phyloP scores from a whole-genome alignment of 257 asterid species.

The Primulina tabacum region DNA sequence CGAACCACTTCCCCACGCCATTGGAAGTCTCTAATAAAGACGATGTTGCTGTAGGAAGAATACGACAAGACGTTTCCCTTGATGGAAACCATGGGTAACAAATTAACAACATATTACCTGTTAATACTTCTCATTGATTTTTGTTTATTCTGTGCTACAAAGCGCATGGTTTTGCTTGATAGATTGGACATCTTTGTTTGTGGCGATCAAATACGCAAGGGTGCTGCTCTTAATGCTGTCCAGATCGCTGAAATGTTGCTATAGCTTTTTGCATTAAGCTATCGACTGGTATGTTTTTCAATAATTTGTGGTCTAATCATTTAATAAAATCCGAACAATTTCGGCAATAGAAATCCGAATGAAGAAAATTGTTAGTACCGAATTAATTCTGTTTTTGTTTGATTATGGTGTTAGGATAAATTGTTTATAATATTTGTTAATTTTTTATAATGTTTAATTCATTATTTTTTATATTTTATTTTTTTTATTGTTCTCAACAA shows the following conservation, averaged over 20 bases:
- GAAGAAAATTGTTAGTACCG: too few relatives aligned
- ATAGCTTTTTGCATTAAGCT: slow-evolving; percentile 21
- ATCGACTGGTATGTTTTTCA: not conserved
- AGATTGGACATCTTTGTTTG: slow-evolving; percentile 92
- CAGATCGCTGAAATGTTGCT: slow-evolving; percentile 85
- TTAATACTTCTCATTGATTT: not conserved
- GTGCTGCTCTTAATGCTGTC: slow-evolving; percentile 89
- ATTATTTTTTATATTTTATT: too few relatives aligned
- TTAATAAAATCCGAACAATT: too few relatives aligned
- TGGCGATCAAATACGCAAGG: slow-evolving; percentile 97
- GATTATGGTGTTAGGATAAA: too few relatives aligned
- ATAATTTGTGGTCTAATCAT: not conserved
- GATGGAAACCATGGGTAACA: slow-evolving; percentile 84
- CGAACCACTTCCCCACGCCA: slow-evolving; percentile 84
- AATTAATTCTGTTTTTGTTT: too few relatives aligned
- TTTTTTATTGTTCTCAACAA: too few relatives aligned
- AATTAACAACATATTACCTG: slow-evolving; percentile 25
- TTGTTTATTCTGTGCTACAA: not conserved
- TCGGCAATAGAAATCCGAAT: too few relatives aligned
- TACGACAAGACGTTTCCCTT: slow-evolving; percentile 79
- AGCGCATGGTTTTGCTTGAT: slow-evolving; percentile 3
- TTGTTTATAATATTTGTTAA: too few relatives aligned
- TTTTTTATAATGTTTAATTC: too few relatives aligned
- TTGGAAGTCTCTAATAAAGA: slow-evolving; percentile 80
- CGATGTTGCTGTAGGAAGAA: slow-evolving; percentile 91